Evolutionary conservation across 2,329 filamentous ascomycete species (phyloP).

Genomic region (Herpotrichia juniperi): DNA sequence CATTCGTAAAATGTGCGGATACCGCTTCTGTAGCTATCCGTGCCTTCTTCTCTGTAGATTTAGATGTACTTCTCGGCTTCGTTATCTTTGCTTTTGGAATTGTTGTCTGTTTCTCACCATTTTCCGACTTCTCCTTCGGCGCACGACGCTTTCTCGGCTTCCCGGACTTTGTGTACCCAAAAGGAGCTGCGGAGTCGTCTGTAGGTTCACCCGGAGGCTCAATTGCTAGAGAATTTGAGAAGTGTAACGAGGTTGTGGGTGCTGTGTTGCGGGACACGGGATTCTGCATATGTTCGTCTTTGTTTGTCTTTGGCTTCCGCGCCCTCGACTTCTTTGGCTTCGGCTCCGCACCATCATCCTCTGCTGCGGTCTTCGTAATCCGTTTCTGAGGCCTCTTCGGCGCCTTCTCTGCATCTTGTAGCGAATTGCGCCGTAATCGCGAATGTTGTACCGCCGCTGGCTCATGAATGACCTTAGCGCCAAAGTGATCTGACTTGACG

Average conservation of each 20-base stretch:
- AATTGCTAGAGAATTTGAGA: constrained; percentile 11
- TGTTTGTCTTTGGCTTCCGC: constrained; percentile 31
- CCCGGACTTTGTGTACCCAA: constrained; percentile 24
- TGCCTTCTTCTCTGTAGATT: constrained; percentile 15
- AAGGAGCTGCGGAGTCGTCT: constrained; percentile 11
- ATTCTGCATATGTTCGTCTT: constrained; percentile 16
- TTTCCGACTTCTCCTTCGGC: constrained; percentile 30
- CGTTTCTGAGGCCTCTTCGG: constrained; percentile 26
- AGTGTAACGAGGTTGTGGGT: constrained; percentile 28
- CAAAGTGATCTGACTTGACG: constrained; percentile 35
- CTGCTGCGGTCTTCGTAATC: constrained; percentile 14
- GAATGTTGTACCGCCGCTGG: constrained; percentile 6
- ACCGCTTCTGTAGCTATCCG: constrained; percentile 21
- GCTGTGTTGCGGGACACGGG: constrained; percentile 18
- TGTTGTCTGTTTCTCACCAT: constrained; percentile 23
- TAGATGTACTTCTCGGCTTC: constrained; percentile 22
- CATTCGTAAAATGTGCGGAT: constrained; percentile 27
- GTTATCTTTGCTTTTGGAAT: constrained; percentile 29
- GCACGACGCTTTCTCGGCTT: constrained; percentile 38
- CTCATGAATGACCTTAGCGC: constrained; percentile 21
- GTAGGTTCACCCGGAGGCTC: constrained; percentile 11
- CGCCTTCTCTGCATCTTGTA: background rate
- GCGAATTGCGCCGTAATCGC: constrained; percentile 8
- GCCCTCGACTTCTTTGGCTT: constrained; percentile 32
- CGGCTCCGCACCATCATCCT: constrained; percentile 11